Base-by-base conservation (phyloP, 495 filamentous ascomycete genomes). In the Immersiella caudata region DNA sequence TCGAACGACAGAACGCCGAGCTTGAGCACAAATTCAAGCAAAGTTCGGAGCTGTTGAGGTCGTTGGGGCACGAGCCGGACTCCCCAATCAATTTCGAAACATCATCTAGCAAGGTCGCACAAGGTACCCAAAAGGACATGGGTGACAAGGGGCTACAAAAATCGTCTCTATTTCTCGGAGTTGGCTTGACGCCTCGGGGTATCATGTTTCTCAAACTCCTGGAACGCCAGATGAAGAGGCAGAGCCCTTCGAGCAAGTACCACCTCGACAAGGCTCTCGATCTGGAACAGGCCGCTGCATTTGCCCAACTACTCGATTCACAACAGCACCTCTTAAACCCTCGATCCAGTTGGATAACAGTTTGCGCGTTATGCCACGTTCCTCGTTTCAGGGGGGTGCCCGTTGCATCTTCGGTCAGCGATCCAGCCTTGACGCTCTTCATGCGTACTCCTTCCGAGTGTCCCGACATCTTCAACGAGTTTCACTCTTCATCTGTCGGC, bases 331-430 rank as follows among this genome's bases (percentile, higher is more conserved):
- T 50, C 0, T 27, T 63, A 22, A 20, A 22, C 11, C 26, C 46
- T 20, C 9, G 46, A 2, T 63, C 46, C 22, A 52, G 21, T 1
- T 63, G 40, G 35, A 46, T 46, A 4, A 27, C 46, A 14, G 60
- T 63, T 18, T 63, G 60, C 60, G 49, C 60, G 7, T 49, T 63
- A 11, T 63, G 60, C 21, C 49, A 63, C n/a, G n/a, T 52, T n/a
- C 60, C 36, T 14, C n/a, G 22, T 5, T 57, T 24, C 22, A 20
- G 22, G 18, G 54, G 54, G 0, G 40, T 46, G 4, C 54, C 54
- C 54, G 54, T 24, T 25, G 54, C 22, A 0, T 57, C 54, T 26
- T 57, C 54, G 26, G 22, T 57, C 22, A 27, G 54, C 11, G 54
- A 57, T 16, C 26, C 54, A 24, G 40, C 11, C 2, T 46, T 46